Conservation (phyloP, 192 early-diverging fungal species). For the Neocallimastix lanati region DNA sequence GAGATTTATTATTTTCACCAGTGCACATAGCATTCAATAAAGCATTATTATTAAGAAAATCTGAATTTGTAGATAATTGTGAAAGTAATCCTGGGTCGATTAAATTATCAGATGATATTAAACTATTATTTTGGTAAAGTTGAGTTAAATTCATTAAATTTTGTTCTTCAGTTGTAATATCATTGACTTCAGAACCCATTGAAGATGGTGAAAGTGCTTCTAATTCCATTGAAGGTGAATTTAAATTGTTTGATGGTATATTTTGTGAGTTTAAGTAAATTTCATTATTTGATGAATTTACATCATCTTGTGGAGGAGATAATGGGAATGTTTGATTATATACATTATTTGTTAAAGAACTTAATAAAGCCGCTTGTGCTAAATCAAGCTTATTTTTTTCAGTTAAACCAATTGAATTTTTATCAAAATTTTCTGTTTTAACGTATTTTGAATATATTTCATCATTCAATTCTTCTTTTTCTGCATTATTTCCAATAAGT, state of each 20-base stretch:
- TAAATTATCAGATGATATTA: background rate
- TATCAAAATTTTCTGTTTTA: background rate
- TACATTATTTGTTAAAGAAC: background rate
- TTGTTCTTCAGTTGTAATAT: background rate
- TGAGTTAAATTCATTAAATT: background rate
- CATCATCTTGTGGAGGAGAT: background rate
- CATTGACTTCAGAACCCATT: background rate
- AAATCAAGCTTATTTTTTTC: background rate
- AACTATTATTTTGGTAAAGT: background rate
- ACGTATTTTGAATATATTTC: background rate
- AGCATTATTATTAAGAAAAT: background rate
- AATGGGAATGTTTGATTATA: background rate
- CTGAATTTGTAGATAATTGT: background rate
- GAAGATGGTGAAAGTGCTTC: background rate
- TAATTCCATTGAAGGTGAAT: background rate
- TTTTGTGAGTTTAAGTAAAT: background rate
- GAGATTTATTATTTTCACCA: background rate
- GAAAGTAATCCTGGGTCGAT: background rate
- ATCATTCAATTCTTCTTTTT: background rate
- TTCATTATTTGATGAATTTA: background rate
- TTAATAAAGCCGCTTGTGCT: background rate
- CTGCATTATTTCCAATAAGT: background rate
- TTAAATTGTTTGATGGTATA: background rate
- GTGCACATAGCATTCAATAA: background rate
- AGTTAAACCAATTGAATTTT: background rate